These are phyloP conservation scores for Geotrichum ghanense DNA, from an alignment of 805 yeast genomes.

Conservation along the genomic window DNA sequence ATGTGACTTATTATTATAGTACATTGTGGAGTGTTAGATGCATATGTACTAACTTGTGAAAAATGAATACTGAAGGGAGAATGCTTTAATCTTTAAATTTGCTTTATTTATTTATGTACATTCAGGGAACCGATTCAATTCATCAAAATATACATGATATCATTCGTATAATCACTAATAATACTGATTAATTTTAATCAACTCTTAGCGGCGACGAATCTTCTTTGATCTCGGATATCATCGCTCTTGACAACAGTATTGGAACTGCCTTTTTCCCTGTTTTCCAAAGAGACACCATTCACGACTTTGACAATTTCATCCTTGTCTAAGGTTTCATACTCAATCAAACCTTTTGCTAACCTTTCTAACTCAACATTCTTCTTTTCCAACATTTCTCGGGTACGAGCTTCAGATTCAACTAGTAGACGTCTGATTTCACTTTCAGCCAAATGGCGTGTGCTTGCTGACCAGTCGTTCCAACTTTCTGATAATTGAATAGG, in stretches of 20 bases:
- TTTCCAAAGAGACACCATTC: conserved; percentile 58
- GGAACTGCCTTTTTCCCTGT: conserved; percentile 52
- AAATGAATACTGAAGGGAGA: too few relatives aligned
- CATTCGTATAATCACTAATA: too few relatives aligned
- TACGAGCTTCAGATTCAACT: conserved; percentile 66
- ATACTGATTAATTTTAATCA: too few relatives aligned
- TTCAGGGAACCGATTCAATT: too few relatives aligned
- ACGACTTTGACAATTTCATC: conserved; percentile 85
- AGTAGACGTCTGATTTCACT: conserved; percentile 74
- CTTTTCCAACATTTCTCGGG: conserved; percentile 53
- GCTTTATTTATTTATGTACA: conserved; percentile 1
- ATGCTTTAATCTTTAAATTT: too few relatives aligned
- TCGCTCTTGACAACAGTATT: conserved; percentile 58
- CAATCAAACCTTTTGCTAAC: conserved; percentile 84
- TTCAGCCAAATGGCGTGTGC: conserved; percentile 81
- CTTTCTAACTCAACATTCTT: conserved; percentile 64
- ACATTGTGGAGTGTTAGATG: too few relatives aligned
- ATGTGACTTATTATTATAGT: too few relatives aligned
- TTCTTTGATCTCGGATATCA: conserved; percentile 23
- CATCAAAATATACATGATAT: too few relatives aligned
- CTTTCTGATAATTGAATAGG: conserved; percentile 83
- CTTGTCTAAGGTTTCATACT: conserved; percentile 87
- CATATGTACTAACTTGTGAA: too few relatives aligned
- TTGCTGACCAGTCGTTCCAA: conserved; percentile 93
- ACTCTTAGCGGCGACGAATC: conserved; percentile 5